A percentile compares a stretch with the other conserved stretches of the same genome.
These are phyloP conservation scores for Zygoascus ofunaensis DNA, from an alignment of 805 yeast genomes.

Conservation along the genomic window DNA sequence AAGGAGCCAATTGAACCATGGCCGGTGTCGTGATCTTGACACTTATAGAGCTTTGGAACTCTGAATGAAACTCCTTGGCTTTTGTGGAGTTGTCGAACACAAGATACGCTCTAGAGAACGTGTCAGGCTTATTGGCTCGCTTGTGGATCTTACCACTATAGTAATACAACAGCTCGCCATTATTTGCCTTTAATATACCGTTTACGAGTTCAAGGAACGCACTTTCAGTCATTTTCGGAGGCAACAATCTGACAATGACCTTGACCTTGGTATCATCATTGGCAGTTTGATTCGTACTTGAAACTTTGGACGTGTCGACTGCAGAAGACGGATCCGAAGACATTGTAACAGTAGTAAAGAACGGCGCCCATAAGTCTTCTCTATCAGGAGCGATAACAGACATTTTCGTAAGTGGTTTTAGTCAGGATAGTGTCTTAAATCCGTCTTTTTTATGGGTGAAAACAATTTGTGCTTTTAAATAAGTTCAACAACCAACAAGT, in stretches of 20 bases:
- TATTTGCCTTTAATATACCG: conserved; percentile 17
- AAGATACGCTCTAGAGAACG: conserved; percentile 37
- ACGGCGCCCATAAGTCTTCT: too few relatives aligned
- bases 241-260: conserved; percentile 36
- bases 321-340: too few relatives aligned
- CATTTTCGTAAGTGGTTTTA: too few relatives aligned
- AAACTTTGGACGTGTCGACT: too few relatives aligned
- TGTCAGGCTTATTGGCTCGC: conserved; percentile 29
- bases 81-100: conserved; percentile 28
- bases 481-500: too few relatives aligned
- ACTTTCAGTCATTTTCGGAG: conserved; percentile 22
- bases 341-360: too few relatives aligned
- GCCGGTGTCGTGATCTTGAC: conserved; percentile 6
- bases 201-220: conserved; percentile 27
- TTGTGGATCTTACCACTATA: conserved; percentile 25
- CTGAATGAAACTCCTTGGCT: conserved; percentile 27
- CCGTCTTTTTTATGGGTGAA: too few relatives aligned
- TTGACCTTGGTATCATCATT: conserved; percentile 11
- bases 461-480: too few relatives aligned
- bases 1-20: conserved; percentile 22
- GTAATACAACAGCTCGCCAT: conserved; percentile 16
- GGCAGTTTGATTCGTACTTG: too few relatives aligned
- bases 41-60: conserved; percentile 21
- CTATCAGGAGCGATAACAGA: too few relatives aligned
- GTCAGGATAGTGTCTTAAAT: too few relatives aligned